Evolutionary conservation across 192 early-diverging fungal species (phyloP).

Genomic region (Coemansia furcata): DNA sequence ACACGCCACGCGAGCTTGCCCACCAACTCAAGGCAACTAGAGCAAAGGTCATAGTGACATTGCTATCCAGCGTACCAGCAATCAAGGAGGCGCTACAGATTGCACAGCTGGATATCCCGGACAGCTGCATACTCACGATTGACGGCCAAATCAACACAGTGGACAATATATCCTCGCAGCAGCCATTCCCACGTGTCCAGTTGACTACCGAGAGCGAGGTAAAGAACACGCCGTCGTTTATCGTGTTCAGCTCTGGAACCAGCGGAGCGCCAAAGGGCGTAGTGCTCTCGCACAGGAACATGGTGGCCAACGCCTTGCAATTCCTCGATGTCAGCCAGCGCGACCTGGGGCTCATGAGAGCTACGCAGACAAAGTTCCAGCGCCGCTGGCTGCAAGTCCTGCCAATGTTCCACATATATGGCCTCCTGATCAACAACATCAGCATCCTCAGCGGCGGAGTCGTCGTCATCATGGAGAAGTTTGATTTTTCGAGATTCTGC

Average conservation of each 20-base stretch:
- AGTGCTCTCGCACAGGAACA: constrained; percentile 73
- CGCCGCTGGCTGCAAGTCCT: constrained; percentile 44
- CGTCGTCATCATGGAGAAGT: constrained; percentile 76
- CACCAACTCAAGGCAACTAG: constrained; percentile 72
- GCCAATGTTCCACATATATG: constrained; percentile 79
- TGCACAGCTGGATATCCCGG: constrained; percentile 25
- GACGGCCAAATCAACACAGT: constrained; percentile 16
- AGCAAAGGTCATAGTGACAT: constrained; percentile 66
- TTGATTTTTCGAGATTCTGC: constrained; percentile 65
- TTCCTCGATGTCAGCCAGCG: constrained; percentile 46
- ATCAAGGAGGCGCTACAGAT: constrained; percentile 31
- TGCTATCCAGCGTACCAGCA: constrained; percentile 13
- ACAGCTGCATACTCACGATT: constrained; percentile 29
- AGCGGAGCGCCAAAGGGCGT: constrained; percentile 81
- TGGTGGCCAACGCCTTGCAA: constrained; percentile 73
- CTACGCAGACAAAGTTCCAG: constrained; percentile 16
- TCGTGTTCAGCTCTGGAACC: constrained; percentile 51
- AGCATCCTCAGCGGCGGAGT: constrained; percentile 51
- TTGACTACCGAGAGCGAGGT: constrained; percentile 19
- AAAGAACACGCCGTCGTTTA: constrained; percentile 35
- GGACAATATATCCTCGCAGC: constrained; percentile 8
- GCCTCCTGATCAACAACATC: constrained; percentile 54
- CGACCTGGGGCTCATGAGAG: constrained; percentile 16
- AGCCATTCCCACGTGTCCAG: constrained; percentile 35
- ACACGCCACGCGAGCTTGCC: constrained; percentile 74